Conservation (phyloP, 2,329 filamentous ascomycete species). For the Fusarium palustre region DNA sequence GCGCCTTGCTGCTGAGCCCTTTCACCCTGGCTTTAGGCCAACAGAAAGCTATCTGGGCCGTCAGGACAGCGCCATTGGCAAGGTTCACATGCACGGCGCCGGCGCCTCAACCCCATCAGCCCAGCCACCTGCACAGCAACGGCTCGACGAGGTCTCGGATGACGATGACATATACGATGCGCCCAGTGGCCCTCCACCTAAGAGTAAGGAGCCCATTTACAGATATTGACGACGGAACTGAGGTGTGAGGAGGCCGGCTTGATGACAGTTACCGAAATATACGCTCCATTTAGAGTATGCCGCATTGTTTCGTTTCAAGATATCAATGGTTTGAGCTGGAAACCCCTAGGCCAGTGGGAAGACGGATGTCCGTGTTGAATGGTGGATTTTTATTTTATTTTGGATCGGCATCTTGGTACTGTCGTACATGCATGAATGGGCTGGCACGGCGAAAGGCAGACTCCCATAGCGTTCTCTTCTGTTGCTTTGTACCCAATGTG, state of each 20-base stretch:
- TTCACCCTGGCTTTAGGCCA: slow-evolving; percentile 53
- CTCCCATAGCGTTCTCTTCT: slow-evolving; percentile 43
- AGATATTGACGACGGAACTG: slow-evolving; percentile 46
- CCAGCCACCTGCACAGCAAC: slow-evolving; percentile 31
- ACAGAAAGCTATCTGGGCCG: slow-evolving; percentile 47
- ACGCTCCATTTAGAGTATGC: neutral
- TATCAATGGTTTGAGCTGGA: neutral
- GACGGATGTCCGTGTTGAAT: slow-evolving; percentile 15
- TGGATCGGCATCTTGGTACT: slow-evolving; percentile 25
- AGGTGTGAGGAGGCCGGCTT: neutral
- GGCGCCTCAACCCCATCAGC: slow-evolving; percentile 36
- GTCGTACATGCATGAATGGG: slow-evolving; percentile 39
- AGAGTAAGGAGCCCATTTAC: slow-evolving; percentile 54
- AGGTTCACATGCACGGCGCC: slow-evolving; percentile 58
- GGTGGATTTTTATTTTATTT: slow-evolving; percentile 19
- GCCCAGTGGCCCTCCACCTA: slow-evolving; percentile 47
- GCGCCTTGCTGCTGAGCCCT: slow-evolving; percentile 53
- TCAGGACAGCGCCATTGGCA: slow-evolving; percentile 57
- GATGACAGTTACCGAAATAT: neutral
- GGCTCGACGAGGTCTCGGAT: slow-evolving; percentile 48
- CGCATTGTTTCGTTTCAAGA: slow-evolving; percentile 7
- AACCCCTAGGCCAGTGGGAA: neutral
- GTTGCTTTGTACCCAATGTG: slow-evolving; percentile 30
- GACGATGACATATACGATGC: slow-evolving; percentile 57
- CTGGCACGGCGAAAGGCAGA: slow-evolving; percentile 43